Conservation (phyloP, 2,329 filamentous ascomycete species). For the Akanthomyces dipterigenus region DNA sequence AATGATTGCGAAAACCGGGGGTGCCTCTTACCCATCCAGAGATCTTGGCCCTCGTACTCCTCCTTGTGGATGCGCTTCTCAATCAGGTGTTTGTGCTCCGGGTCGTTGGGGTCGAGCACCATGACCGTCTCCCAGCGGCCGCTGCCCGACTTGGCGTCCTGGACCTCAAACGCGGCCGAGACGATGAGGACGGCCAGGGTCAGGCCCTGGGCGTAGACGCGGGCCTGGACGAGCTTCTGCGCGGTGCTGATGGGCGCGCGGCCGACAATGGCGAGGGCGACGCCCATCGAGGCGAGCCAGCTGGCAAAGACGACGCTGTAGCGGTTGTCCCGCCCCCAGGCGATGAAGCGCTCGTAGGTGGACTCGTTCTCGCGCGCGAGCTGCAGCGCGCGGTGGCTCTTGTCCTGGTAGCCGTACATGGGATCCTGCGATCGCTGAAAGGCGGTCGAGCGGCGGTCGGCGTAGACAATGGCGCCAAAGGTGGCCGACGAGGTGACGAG, state of each 20-base stretch:
- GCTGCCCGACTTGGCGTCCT: slow-evolving; percentile 68
- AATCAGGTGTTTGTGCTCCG: slow-evolving; percentile 72
- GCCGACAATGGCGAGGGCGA: slow-evolving; percentile 68
- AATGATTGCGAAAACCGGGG: too few species aligned
- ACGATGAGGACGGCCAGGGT: slow-evolving; percentile 79
- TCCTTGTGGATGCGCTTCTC: slow-evolving; percentile 87
- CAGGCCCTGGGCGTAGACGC: slow-evolving; percentile 87
- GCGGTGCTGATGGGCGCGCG: slow-evolving; percentile 65
- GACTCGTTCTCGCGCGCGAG: slow-evolving; percentile 51
- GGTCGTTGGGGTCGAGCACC: slow-evolving; percentile 74
- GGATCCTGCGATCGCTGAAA: slow-evolving; percentile 69
- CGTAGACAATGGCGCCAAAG: slow-evolving; percentile 80
- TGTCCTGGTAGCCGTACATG: slow-evolving; percentile 58
- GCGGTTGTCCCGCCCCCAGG: slow-evolving; percentile 72
- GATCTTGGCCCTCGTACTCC: slow-evolving; percentile 79
- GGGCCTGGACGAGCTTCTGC: slow-evolving; percentile 90
- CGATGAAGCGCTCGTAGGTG: slow-evolving; percentile 52
- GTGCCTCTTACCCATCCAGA: slow-evolving; percentile 72
- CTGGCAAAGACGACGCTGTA: slow-evolving; percentile 79
- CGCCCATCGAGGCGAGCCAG: slow-evolving; percentile 75
- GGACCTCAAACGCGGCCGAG: slow-evolving; percentile 72
- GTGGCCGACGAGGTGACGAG: slow-evolving; percentile 76
- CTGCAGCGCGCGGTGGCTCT: slow-evolving; percentile 48
- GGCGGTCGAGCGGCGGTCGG: slow-evolving; percentile 59
- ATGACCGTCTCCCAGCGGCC: slow-evolving; percentile 80